Base-by-base conservation (phyloP, 2,329 filamentous ascomycete species). In the Colletotrichum endophyticum region DNA sequence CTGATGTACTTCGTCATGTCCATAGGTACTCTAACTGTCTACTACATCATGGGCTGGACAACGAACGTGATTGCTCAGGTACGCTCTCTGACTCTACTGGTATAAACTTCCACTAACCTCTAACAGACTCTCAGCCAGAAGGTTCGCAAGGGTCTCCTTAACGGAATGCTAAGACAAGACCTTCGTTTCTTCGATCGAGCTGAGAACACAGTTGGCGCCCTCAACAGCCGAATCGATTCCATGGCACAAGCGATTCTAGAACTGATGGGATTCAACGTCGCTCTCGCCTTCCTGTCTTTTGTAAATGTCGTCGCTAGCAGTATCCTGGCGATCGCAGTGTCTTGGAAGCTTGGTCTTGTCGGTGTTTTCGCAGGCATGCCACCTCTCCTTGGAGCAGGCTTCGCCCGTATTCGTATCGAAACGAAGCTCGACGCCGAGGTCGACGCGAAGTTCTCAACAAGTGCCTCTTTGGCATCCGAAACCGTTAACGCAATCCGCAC, bases 271-370 rank as follows among this genome's bases (percentile, higher is more conserved):
- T 81, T 85, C 66, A 90, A 86, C 63, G 78, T 89, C 9, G 83
- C 82, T 5, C 76, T 89, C 4, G 84, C 89, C 8, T 63, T 88
- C 2, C 83, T 88, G 25, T 80, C 84, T 8, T n/a, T 86, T 3
- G 74, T 88, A 53, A 88, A 84, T 32, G 77, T 90, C 0, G 32
- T 87, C 2, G 81, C 83, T 5, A 85, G 82, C 72, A 84, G 83
- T 30, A 81, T 87, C 3, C 79, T 90, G 0, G 83, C 85, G 1
- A 78, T 90, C 2, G 84, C 80, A 0, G 82, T 85, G 70, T 84
- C 84, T 1, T 90, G 86, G 87, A 88, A 86, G 56, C 80, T 90
- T 2, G 86, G 84, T 0, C 81, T 90, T 3, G 86, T 89, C 1
- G 82, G 84, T 39, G 81, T 87, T 0, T 85, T 87, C 59, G 87